A percentile compares a stretch with the other conserved stretches of the same genome.
Conservation (phyloP, 2,329 filamentous ascomycete species). For the Pezizomycotina sp. region DNA sequence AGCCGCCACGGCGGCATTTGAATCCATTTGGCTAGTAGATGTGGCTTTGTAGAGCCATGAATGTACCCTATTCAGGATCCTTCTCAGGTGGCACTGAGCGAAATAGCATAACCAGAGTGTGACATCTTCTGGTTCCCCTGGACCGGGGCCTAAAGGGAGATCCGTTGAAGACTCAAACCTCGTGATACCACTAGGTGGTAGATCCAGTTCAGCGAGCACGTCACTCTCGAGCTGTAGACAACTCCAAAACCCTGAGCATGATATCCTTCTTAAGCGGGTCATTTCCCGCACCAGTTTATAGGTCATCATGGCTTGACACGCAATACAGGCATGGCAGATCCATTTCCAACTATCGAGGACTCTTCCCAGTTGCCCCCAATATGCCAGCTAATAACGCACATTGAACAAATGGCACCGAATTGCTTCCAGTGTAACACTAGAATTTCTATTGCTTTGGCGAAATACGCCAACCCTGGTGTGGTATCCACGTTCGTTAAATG, state of each 20-base stretch:
- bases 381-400: slow-evolving; percentile 69
- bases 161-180: slow-evolving; percentile 35
- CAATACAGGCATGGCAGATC: slow-evolving; percentile 45
- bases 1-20: slow-evolving; percentile 21
- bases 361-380: slow-evolving; percentile 72
- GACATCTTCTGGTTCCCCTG: slow-evolving; percentile 27
- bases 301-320: slow-evolving; percentile 50
- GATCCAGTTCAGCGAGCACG: slow-evolving; percentile 69
- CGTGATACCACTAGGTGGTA: slow-evolving; percentile 45
- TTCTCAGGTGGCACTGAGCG: slow-evolving; percentile 48
- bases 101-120: slow-evolving; percentile 35
- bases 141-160: slow-evolving; percentile 28
- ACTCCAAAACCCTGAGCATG: slow-evolving; percentile 68
- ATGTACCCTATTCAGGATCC: slow-evolving; percentile 48
- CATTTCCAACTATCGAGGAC: slow-evolving; percentile 71
- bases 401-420: slow-evolving; percentile 69
- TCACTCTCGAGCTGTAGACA: slow-evolving; percentile 89
- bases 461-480: slow-evolving; percentile 80
- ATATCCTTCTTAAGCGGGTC: slow-evolving; percentile 42
- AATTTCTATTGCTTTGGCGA: slow-evolving; percentile 71
- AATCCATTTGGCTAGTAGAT: slow-evolving; percentile 10
- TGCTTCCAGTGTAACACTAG: slow-evolving; percentile 66
- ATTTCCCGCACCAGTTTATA: slow-evolving; percentile 28
- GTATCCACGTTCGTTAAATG: slow-evolving; percentile 55
- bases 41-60: slow-evolving; percentile 30